These are phyloP conservation scores for Sphagnum tenellum DNA, from an alignment of 225 moss, liverwort and hornwort genomes.

Conservation along the genomic window DNA sequence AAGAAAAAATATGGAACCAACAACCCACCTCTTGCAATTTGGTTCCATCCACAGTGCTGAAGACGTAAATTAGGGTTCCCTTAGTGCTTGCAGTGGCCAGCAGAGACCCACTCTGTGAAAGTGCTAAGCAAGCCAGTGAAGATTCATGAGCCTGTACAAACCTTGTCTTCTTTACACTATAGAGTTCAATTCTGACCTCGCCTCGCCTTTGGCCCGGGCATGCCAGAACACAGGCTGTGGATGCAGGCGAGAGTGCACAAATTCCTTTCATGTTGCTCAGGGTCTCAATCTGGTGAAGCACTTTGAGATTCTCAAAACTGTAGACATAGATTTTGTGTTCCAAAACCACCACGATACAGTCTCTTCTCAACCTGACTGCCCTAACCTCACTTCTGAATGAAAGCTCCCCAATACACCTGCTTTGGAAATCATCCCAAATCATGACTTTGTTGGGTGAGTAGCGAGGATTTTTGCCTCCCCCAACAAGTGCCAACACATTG, in stretches of 20 bases:
- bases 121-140: constrained; percentile 50
- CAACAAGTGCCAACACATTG: constrained; percentile 64
- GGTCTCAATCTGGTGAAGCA: constrained; percentile 66
- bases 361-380: constrained; percentile 49
- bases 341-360: constrained; percentile 62
- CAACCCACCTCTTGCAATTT: constrained; percentile 77
- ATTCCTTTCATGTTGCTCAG: constrained; percentile 69
- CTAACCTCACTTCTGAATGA: constrained; percentile 55
- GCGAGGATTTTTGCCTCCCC: constrained; percentile 52
- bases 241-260: constrained; percentile 54
- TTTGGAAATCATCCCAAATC: constrained; percentile 54
- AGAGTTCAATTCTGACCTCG: constrained; percentile 50
- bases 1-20: not conserved
- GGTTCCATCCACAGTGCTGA: constrained; percentile 66
- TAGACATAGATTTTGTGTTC: constrained; percentile 81
- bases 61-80: constrained; percentile 66
- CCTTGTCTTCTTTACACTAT: constrained; percentile 34
- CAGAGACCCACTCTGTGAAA: constrained; percentile 58
- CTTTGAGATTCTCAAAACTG: constrained; percentile 47
- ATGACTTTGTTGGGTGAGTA: constrained; percentile 67
- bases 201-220: constrained; percentile 62
- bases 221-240: constrained; percentile 42
- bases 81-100: constrained; percentile 66
- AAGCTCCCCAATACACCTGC: constrained; percentile 64
- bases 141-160: constrained; percentile 70